These are phyloP conservation scores for Yarrowia divulgata DNA, from an alignment of 805 yeast genomes.

Conservation along the genomic window DNA sequence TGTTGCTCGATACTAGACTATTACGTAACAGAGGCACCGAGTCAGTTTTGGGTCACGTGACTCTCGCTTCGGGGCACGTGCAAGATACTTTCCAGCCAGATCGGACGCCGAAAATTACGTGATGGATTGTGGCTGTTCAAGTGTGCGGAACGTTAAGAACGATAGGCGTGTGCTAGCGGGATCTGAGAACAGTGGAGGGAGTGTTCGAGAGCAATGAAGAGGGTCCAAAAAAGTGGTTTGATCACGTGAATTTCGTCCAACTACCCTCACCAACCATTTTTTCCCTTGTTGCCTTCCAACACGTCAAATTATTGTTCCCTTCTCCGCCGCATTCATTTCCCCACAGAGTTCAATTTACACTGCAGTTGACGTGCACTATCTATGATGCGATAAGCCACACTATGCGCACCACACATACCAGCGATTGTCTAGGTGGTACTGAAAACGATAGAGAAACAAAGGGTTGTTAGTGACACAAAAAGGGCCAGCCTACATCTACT, in stretches of 20 bases:
- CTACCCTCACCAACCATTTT: no score
- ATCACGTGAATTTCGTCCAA: not conserved
- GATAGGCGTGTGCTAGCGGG: conserved; percentile 3
- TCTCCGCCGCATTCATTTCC: conserved; percentile 4
- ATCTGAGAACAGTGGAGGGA: no score
- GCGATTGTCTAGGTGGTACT: not conserved
- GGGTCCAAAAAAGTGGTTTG: no score
- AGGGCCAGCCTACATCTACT: no score
- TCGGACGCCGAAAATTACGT: conserved; percentile 10
- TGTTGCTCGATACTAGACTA: not conserved
- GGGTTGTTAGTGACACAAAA: not conserved
- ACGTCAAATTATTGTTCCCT: not conserved
- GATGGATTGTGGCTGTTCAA: conserved; percentile 16
- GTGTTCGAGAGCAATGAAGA: no score
- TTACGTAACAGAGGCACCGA: not conserved
- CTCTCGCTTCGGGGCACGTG: not conserved
- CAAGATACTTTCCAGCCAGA: not conserved
- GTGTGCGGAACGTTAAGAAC: conserved; percentile 12
- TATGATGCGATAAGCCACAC: conserved; percentile 36
- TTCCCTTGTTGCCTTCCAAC: not conserved
- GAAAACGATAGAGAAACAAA: not conserved
- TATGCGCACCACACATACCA: conserved; percentile 17
- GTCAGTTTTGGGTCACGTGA: not conserved
- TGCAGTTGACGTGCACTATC: conserved; percentile 13
- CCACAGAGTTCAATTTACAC: conserved; percentile 11